A percentile compares a stretch with the other conserved stretches of the same genome.
Evolutionary conservation across 148 eudicot species (phyloP).

Genomic region (Drosera capensis): DNA sequence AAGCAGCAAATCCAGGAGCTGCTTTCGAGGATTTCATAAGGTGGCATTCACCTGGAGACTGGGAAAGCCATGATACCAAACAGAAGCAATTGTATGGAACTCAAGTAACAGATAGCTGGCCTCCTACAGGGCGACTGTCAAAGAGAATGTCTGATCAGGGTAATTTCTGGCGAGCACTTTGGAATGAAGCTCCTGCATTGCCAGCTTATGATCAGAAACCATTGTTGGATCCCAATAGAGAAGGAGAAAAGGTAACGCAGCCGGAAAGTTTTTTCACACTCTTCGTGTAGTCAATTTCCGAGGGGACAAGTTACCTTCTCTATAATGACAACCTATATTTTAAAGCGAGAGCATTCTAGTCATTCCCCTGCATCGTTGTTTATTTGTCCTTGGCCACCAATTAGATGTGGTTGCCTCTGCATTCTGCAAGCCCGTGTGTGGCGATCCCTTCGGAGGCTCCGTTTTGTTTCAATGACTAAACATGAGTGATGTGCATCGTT

Average conservation of each 20-base stretch:
- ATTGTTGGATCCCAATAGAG: conserved; percentile 77
- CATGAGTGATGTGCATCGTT: no score
- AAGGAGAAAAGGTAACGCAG: conserved; percentile 76
- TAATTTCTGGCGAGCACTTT: conserved; percentile 80
- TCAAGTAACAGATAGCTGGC: conserved; percentile 39
- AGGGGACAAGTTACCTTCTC: not conserved
- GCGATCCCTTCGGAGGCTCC: no score
- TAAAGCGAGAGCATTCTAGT: no score
- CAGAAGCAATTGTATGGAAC: conserved; percentile 16
- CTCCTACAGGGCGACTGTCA: conserved; percentile 80
- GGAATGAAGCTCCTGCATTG: conserved; percentile 77
- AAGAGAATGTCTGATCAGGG: conserved; percentile 86
- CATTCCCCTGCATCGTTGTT: no score
- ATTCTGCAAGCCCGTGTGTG: no score
- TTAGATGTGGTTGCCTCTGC: no score
- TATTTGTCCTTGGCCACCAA: no score
- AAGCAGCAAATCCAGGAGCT: conserved; percentile 96
- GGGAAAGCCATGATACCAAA: conserved; percentile 43
- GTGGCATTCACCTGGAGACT: conserved; percentile 99
- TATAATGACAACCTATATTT: not conserved
- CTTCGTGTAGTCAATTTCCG: not conserved
- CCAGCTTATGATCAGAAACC: conserved; percentile 85
- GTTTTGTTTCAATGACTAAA: no score
- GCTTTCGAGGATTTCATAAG: conserved; percentile 90
- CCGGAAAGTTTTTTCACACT: not conserved